Percentiles rank a stretch among this genome's conserved stretches.
These are phyloP conservation scores for Orobanche coerulescens DNA, from an alignment of 257 asterid genomes.

Conservation along the genomic window DNA sequence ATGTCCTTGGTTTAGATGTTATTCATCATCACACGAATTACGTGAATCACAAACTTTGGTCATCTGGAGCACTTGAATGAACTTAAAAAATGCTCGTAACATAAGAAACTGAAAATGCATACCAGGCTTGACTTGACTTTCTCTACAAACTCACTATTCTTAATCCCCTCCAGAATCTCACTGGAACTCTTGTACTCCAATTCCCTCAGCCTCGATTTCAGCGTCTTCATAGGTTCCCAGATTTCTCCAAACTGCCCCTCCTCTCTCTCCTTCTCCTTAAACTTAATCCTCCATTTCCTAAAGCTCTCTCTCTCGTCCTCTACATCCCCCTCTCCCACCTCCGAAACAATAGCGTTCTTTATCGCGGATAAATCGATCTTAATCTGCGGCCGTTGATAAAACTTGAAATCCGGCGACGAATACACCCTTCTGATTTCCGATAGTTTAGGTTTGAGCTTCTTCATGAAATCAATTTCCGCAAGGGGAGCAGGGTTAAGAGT, in stretches of 20 bases:
- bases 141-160: conserved; percentile 81
- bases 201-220: conserved; percentile 67
- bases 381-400: conserved; percentile 47
- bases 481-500: conserved; percentile 41
- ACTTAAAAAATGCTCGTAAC: neutral
- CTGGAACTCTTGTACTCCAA: conserved; percentile 72
- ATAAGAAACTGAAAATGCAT: conserved; percentile 23
- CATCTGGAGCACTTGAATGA: neutral
- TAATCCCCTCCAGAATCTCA: conserved; percentile 78
- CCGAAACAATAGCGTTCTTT: conserved; percentile 71
- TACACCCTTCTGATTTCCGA: conserved; percentile 76
- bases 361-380: conserved; percentile 67
- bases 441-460: conserved; percentile 69
- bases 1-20: neutral
- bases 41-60: too few relatives aligned
- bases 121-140: conserved; percentile 94
- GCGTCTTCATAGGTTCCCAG: conserved; percentile 71
- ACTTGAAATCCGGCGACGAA: conserved; percentile 82
- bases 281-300: conserved; percentile 44
- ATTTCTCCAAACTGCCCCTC: conserved; percentile 65
- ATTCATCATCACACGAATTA: neutral
- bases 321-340: conserved; percentile 54
- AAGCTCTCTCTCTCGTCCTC: conserved; percentile 33
- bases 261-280: conserved; percentile 48
- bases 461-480: conserved; percentile 80